phyloP scores from a whole-genome alignment of 179 eudicot species.

The Spergularia azorica region DNA sequence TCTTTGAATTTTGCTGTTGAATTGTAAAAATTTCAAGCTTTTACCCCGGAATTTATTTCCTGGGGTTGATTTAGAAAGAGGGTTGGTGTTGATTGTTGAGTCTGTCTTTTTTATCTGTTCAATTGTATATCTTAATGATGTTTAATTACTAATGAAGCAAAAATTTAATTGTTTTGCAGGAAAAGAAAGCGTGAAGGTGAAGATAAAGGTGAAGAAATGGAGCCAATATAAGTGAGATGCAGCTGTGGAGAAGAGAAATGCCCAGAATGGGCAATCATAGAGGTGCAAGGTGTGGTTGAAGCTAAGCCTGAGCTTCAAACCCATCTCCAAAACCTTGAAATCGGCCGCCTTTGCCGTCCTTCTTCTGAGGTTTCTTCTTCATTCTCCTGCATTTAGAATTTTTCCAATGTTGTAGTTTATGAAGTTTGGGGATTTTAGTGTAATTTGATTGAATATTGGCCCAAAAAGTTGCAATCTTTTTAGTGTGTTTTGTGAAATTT shows the following conservation, averaged over 20 bases:
- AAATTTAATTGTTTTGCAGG: background rate
- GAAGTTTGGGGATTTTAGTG: background rate
- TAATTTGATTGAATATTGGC: background rate
- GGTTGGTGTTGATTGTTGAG: background rate
- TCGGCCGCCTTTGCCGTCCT: slow-evolving; percentile 81
- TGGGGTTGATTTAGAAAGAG: background rate
- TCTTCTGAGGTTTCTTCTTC: slow-evolving; percentile 55
- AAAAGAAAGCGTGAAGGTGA: background rate
- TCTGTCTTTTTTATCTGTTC: background rate
- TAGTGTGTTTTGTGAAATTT: background rate
- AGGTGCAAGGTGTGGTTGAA: slow-evolving; percentile 81
- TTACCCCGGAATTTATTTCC: too few relatives aligned
- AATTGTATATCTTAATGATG: background rate
- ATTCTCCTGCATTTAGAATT: background rate
- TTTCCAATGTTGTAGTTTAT: background rate
- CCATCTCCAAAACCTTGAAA: slow-evolving; percentile 63
- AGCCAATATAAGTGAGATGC: slow-evolving; percentile 63
- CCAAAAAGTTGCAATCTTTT: too few relatives aligned
- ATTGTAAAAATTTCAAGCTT: too few relatives aligned
- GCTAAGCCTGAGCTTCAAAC: slow-evolving; percentile 51
- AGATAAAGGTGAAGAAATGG: slow-evolving; percentile 53
- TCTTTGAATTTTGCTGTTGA: too few relatives aligned
- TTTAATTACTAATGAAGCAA: background rate
- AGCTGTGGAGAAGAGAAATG: slow-evolving; percentile 76
- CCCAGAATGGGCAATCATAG: slow-evolving; percentile 86